Evolutionary conservation across 2,329 filamentous ascomycete genomes (phyloP), one percentile per base, ranked within the genome.

Genomic region (Ilyonectria destructans): DNA sequence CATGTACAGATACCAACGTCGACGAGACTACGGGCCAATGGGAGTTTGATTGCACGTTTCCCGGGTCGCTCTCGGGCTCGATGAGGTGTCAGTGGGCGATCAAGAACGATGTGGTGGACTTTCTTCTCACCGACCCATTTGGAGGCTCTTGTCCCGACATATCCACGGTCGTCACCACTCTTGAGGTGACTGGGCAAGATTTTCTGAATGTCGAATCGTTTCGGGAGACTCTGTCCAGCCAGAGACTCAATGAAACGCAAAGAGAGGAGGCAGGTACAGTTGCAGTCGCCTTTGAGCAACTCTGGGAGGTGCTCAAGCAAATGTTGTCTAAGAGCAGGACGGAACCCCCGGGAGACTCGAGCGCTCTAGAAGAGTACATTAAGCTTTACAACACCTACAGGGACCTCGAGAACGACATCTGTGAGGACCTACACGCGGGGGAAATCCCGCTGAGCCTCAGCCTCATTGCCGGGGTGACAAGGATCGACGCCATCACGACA

Each of bases 31-130:
- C 69, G 4, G 80, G 80, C 0, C 70, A 69, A 1, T 82, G 80
- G 80, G 71, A 75, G 31, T 82, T 82, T 67, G 77, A 77, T 29
- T 83, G 81, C 59, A 75, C 76, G 0, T 83, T 81, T 56, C 80
- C 81, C 0, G 79, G 78, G 1, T 73, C 75, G 1, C 73, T 74
- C 12, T 80, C 81, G 1, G 71, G 72, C 0, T 74, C 73, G 0
- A 62, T 75, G 56, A 71, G 67, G 21, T 83, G 81, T 59, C 76
- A 81, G 55, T 64, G 69, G 19, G 75, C 80, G 0, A 76, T 83
- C 31, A 73, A 77, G 58, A 72, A 77, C 46, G 75, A 77, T 29
- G 69, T 82, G 1, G 61, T 80, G 15, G 76, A 82, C 46, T 78
- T 81, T 13, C 73, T 83, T 35, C 74, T 76, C 7, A 75, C 69